These are phyloP conservation scores for Fusarium temperatum DNA, from an alignment of 2,329 filamentous ascomycete genomes.

Conservation along the genomic window DNA sequence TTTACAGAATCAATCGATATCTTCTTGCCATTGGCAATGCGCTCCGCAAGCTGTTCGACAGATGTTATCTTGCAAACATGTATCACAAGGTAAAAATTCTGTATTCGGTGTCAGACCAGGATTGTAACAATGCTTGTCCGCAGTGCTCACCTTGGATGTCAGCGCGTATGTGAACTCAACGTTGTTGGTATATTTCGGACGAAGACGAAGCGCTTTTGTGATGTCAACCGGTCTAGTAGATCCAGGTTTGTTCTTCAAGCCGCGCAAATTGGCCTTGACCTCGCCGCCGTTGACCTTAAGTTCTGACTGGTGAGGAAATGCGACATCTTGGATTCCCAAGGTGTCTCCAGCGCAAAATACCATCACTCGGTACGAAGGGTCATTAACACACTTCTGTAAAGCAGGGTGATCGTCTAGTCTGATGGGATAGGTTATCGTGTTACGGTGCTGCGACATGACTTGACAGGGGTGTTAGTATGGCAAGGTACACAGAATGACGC, in stretches of 20 bases:
- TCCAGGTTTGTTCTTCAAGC: constrained; percentile 94
- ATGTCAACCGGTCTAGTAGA: constrained; percentile 95
- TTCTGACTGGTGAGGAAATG: constrained; percentile 93
- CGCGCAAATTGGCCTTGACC: constrained; percentile 91
- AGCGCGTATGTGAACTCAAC: constrained; percentile 91
- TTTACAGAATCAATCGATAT: constrained; percentile 85
- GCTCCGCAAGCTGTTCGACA: constrained; percentile 74
- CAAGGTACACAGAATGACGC: neutral
- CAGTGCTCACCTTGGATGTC: constrained; percentile 77
- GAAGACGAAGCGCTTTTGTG: constrained; percentile 77
- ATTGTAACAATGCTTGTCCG: constrained; percentile 20
- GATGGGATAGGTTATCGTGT: constrained; percentile 57
- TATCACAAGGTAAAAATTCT: constrained; percentile 78
- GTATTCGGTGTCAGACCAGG: constrained; percentile 27
- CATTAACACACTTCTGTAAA: constrained; percentile 64
- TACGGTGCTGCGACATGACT: constrained; percentile 66
- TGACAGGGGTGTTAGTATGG: constrained; percentile 10
- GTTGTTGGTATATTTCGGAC: constrained; percentile 76
- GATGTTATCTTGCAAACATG: constrained; percentile 79
- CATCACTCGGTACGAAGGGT: constrained; percentile 76
- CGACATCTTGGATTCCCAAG: constrained; percentile 74
- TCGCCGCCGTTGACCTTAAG: constrained; percentile 89
- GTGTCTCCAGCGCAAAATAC: constrained; percentile 81
- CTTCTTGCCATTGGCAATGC: constrained; percentile 71
- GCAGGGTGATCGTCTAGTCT: constrained; percentile 61